Base-by-base conservation (phyloP, 2,329 filamentous ascomycete genomes). In the Lasiodiplodia gonubiensis region DNA sequence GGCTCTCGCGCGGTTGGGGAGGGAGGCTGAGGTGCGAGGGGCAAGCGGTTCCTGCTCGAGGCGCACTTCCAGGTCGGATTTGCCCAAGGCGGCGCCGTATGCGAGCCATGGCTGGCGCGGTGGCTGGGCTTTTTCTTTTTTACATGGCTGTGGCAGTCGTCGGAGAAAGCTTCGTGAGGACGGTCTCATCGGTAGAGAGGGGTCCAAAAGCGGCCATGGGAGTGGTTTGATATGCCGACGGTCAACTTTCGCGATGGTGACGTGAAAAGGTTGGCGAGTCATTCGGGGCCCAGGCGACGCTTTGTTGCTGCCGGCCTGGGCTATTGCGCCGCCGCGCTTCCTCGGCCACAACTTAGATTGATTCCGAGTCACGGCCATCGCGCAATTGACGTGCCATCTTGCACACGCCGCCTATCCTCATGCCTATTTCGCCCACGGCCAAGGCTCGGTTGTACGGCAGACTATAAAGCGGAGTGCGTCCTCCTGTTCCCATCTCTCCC, bases 341-440 rank as follows among this genome's bases (percentile, higher is more conserved):
- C 16, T 4, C 42, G 42, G 42, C 42, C 42, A 46, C 18, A n/a
- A n/a, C 42, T n/a, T n/a, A 30, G 10, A 2, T n/a, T 5, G 25
- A 52, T 12, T 23, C 53, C 21, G 23, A 42, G n/a, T 25, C 55
- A 23, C 33, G 16, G 27, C n/a, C 18, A 46, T 63, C 16, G 59
- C 59, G 59, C 46, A 63, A 63, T 46, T 37, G 14, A 14, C 11
- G 16, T 18, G 42, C 11, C 16, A 5, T 49, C 46, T 37, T 30
- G 30, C 59, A 63, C 27, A 51, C 59, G 57, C 39, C 27, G 35
- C 21, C 35, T 25, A 63, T 51, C 59, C 59, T 63, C 59, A 52
- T 63, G 42, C 59, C 46, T 63, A 33, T 33, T 63, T 12, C 46
- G 59, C 27, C 4, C 30, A 1, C 14, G 35, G 59, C 59, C 59